Conservation (phyloP, 108 stramenopile genomes). For the Parietichytrium sp. region DNA sequence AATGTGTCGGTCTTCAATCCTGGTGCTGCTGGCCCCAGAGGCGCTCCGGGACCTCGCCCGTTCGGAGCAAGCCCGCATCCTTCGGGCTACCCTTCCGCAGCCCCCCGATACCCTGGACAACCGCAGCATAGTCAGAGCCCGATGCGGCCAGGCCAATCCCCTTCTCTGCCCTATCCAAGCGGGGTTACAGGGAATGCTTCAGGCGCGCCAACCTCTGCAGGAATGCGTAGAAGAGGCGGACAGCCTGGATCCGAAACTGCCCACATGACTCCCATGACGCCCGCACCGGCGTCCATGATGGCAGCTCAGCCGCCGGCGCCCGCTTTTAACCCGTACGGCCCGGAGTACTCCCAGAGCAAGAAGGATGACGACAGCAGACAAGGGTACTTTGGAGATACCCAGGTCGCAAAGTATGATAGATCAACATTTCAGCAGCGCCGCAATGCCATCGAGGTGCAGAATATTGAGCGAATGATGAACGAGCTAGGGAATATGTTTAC, state of each 20-base stretch:
- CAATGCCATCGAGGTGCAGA: slow-evolving; percentile 15
- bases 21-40: background rate
- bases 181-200: background rate
- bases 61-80: background rate
- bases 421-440: background rate
- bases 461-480: background rate
- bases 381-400: background rate
- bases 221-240: background rate
- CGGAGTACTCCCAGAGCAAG: background rate
- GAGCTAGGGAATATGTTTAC: background rate
- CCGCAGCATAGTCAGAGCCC: background rate
- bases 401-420: background rate
- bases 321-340: slow-evolving; percentile 1
- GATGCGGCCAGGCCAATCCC: background rate
- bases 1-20: slow-evolving; percentile 27
- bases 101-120: too few relatives aligned
- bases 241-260: too few relatives aligned
- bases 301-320: background rate
- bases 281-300: background rate
- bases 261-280: too few relatives aligned
- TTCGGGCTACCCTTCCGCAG: too few relatives aligned
- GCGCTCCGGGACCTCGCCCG: background rate
- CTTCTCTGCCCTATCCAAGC: background rate
- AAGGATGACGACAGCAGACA: background rate
- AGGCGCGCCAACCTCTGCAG: background rate